Evolutionary conservation across 768 basidiomycete species (phyloP).

Genomic region (Pleurotus djamor): DNA sequence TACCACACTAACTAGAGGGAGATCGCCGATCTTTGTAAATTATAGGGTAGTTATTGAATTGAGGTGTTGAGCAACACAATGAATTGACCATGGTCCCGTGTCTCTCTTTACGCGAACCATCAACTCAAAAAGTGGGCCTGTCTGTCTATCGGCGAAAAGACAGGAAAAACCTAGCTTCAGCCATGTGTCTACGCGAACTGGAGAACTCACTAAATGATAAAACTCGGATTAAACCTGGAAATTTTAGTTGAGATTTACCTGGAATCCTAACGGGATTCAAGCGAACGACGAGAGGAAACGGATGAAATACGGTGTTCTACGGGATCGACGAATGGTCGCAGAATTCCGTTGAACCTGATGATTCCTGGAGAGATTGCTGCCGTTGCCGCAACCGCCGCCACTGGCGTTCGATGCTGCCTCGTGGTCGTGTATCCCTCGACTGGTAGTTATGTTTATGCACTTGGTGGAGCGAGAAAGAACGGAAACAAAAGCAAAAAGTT

Average conservation of each 20-base stretch:
- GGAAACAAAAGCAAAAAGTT: not conserved
- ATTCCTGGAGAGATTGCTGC: not conserved
- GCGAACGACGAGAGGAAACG: not conserved
- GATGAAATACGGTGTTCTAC: conserved; percentile 3
- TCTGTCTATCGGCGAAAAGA: not conserved
- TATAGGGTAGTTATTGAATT: not conserved
- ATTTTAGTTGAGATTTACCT: not conserved
- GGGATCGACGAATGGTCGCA: not conserved
- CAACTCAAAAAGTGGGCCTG: not conserved
- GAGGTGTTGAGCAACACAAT: too few species aligned
- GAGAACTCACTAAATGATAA: not conserved
- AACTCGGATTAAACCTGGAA: conserved; percentile 4
- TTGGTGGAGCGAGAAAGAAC: not conserved
- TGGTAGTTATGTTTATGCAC: not conserved
- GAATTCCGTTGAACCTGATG: not conserved
- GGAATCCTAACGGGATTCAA: not conserved
- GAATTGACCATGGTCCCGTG: too few species aligned
- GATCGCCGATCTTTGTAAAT: not conserved
- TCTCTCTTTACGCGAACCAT: too few species aligned
- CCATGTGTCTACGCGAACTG: not conserved
- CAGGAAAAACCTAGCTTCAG: not conserved
- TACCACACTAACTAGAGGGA: not conserved
- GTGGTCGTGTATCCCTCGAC: not conserved
- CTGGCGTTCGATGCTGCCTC: not conserved
- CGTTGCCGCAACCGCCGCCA: not conserved